Percentiles rank a stretch among this genome's conserved stretches.
phyloP scores from a whole-genome alignment of 2,329 filamentous ascomycete genomes.

The Ophiostoma perfectum region DNA sequence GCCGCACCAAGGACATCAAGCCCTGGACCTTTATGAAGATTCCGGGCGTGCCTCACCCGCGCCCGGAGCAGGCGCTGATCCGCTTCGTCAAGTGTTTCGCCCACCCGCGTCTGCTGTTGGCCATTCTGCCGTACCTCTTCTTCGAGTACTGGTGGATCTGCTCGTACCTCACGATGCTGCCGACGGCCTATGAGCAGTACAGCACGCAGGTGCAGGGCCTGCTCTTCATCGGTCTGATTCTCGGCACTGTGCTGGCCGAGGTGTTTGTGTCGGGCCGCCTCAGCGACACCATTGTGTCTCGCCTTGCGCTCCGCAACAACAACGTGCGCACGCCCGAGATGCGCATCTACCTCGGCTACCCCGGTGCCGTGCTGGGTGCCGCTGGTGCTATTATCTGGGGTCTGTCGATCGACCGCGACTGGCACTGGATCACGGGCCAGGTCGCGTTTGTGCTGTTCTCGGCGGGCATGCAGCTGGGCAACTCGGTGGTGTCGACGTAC shows the following conservation, averaged over 20 bases:
- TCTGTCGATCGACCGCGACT: conserved; percentile 46
- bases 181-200: conserved; percentile 47
- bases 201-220: conserved; percentile 47
- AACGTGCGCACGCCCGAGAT: conserved; percentile 45
- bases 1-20: conserved; percentile 22
- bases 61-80: conserved; percentile 1
- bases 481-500: conserved; percentile 43
- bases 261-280: conserved; percentile 47
- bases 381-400: conserved; percentile 52
- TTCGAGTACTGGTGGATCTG: conserved; percentile 53
- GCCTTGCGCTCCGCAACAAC: conserved; percentile 38
- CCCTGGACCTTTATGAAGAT: neutral
- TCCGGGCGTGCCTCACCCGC: conserved; percentile 10
- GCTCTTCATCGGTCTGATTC: conserved; percentile 48
- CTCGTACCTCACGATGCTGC: conserved; percentile 48
- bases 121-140: conserved; percentile 47
- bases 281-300: conserved; percentile 47
- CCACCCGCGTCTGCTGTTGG: conserved; percentile 37
- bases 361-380: conserved; percentile 44
- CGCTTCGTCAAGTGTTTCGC: neutral
- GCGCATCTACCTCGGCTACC: conserved; percentile 52
- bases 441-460: conserved; percentile 50
- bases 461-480: conserved; percentile 53
- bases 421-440: conserved; percentile 55
- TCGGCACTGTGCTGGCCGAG: conserved; percentile 49